Base-by-base conservation (phyloP, 2,329 filamentous ascomycete genomes). In the Colletotrichum zoysiae region DNA sequence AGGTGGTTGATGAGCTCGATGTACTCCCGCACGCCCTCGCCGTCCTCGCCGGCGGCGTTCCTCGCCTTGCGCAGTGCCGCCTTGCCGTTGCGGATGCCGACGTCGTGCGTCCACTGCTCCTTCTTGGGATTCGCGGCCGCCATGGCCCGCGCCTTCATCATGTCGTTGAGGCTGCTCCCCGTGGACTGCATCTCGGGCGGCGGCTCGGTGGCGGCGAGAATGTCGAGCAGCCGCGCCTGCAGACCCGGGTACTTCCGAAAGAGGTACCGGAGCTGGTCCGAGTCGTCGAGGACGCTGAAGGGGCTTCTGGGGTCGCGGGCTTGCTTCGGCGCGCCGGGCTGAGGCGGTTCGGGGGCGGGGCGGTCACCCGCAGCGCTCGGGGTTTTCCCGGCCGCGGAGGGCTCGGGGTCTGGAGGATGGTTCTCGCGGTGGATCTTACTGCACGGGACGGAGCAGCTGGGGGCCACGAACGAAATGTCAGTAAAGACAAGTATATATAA, bases 21-120 rank as follows among this genome's bases (percentile, higher is more conserved):
- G 76, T 90, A 92, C 78, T 91, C 90, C 64, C 86, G 82, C 40
- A 92, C 82, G 5, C 84, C 89, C 74, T 91, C 88, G 40, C 88
- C 88, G 69, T 86, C 86, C 74, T 86, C 84, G n/a, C 86, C 84
- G 1, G 85, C 83, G 40, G 84, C 83, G 42, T 82, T 81, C 69
- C 87, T 83, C 44, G 87, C 86, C 65, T 79, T 83, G 53, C 86
- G 85, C 70, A 92, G 80, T 18, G 85, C 86, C 26, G 85, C 82
- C 56, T 88, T 85, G 1, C 88, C 90, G 26, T 86, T 86, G 65
- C 86, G 82, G 60, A 90, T 83, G 8, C 90, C 90, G 7, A 86
- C 82, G 61, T 91, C 89, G 56, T 84, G 82, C 30, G 86, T 88
- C 90, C 90, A 92, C 59, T 82, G 79, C 69, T 82, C 79, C 56